These are phyloP conservation scores for Capsella bursapastoris DNA, from an alignment of 345 rosid genomes.

Conservation along the genomic window DNA sequence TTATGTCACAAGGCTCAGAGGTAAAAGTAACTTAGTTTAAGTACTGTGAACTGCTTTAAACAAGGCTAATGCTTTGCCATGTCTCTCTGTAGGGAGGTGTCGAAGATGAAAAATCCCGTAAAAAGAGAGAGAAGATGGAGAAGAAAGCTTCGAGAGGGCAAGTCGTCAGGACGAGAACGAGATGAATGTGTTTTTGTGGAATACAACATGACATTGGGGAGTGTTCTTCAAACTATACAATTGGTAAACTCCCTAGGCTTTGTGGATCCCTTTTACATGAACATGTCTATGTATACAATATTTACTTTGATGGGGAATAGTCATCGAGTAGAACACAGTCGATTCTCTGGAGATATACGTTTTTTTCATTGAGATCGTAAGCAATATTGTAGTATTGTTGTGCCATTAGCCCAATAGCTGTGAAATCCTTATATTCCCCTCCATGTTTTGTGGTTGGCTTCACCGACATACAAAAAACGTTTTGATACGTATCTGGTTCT, in stretches of 20 bases:
- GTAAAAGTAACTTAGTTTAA: not conserved
- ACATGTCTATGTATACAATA: not conserved
- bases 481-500: conserved; percentile 16
- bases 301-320: conserved; percentile 36
- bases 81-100: conserved; percentile 18
- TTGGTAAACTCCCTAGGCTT: not conserved
- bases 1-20: conserved; percentile 27
- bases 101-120: conserved; percentile 17
- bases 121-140: conserved; percentile 32
- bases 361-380: conserved; percentile 33
- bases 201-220: not conserved
- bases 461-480: conserved; percentile 59
- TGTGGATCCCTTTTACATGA: conserved; percentile 14
- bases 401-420: conserved; percentile 47
- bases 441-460: conserved; percentile 41
- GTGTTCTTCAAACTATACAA: not conserved
- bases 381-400: conserved; percentile 42
- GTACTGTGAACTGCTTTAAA: not conserved
- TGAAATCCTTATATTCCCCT: conserved; percentile 30
- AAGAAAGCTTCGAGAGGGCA: conserved; percentile 19
- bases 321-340: conserved; percentile 44
- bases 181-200: conserved; percentile 7
- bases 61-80: not conserved
- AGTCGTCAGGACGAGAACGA: conserved; percentile 8
- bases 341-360: conserved; percentile 40